Conservation (phyloP, 108 stramenopile species). For the Schizochytrium sp. region DNA sequence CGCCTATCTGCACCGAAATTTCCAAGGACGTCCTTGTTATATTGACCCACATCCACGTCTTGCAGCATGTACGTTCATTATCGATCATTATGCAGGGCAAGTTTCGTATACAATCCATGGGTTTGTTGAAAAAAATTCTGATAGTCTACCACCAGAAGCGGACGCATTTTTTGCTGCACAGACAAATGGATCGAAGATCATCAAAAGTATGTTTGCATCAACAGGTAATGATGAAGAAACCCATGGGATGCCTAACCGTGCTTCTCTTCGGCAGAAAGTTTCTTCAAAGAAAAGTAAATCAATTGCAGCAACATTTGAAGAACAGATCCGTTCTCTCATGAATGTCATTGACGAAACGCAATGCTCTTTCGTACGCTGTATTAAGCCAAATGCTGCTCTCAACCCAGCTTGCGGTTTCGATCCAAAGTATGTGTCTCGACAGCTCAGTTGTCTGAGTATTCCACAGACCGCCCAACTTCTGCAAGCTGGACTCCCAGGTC, state of each 20-base stretch:
- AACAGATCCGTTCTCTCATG: conserved; percentile 47
- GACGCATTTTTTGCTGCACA: conserved; percentile 1
- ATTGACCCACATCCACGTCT: conserved; percentile 7
- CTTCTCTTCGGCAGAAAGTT: not conserved
- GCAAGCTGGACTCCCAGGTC: conserved; percentile 38
- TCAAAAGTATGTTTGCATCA: not conserved
- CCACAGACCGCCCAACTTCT: conserved; percentile 53
- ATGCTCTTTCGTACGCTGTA: conserved; percentile 49
- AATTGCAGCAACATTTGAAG: conserved; percentile 48
- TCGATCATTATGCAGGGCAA: conserved; percentile 71
- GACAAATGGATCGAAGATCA: not conserved
- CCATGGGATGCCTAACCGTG: too few species aligned
- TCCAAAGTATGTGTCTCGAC: not conserved
- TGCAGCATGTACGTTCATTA: conserved; percentile 55
- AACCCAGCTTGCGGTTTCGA: not conserved
- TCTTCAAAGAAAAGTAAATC: not conserved
- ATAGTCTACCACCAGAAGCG: conserved; percentile 37
- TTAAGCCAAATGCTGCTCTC: conserved; percentile 24
- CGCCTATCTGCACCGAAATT: not conserved
- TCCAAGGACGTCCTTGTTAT: conserved; percentile 1
- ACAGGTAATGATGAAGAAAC: too few species aligned
- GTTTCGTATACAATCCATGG: conserved; percentile 68
- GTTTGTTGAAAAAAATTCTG: conserved; percentile 77
- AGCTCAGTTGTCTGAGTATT: conserved; percentile 49
- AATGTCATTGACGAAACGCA: not conserved